These are phyloP conservation scores for Fusarium albidum DNA, from an alignment of 2,329 filamentous ascomycete species.

Conservation along the genomic window DNA sequence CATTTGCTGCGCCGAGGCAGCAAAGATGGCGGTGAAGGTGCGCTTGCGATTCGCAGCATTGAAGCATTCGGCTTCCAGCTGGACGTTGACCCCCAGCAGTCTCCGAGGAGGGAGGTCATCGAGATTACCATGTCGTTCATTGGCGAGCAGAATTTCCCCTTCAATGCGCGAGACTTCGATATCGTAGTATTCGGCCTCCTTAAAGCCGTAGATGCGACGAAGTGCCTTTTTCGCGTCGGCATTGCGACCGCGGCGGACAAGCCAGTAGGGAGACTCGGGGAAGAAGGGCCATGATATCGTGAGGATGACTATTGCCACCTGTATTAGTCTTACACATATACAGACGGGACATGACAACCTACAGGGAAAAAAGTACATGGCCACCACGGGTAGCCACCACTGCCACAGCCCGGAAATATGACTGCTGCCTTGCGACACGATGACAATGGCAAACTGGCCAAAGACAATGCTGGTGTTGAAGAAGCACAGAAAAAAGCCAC, in stretches of 20 bases:
- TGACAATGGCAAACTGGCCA: constrained; percentile 43
- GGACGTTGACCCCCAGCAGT: constrained; percentile 9
- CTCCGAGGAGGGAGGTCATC: constrained; percentile 3
- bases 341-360: constrained; percentile 8
- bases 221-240: constrained; percentile 36
- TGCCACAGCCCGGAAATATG: constrained; percentile 40
- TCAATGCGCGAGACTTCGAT: constrained; percentile 41
- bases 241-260: constrained; percentile 33
- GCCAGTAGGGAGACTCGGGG: constrained; percentile 48
- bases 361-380: constrained; percentile 44
- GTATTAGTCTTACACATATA: not conserved
- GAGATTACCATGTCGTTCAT: constrained; percentile 14
- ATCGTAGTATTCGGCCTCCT: constrained; percentile 36
- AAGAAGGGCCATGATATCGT: constrained; percentile 42
- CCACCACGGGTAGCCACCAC: constrained; percentile 43
- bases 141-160: constrained; percentile 33
- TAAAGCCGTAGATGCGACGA: constrained; percentile 38
- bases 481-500: constrained; percentile 49
- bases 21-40: constrained; percentile 46
- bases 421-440: constrained; percentile 34
- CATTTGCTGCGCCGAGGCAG: constrained; percentile 45
- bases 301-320: constrained; percentile 24
- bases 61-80: constrained; percentile 40
- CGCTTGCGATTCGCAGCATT: constrained; percentile 42
- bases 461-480: constrained; percentile 49